phyloP scores from a whole-genome alignment of 306 rosid species.

The Dalbergia cultrata region DNA sequence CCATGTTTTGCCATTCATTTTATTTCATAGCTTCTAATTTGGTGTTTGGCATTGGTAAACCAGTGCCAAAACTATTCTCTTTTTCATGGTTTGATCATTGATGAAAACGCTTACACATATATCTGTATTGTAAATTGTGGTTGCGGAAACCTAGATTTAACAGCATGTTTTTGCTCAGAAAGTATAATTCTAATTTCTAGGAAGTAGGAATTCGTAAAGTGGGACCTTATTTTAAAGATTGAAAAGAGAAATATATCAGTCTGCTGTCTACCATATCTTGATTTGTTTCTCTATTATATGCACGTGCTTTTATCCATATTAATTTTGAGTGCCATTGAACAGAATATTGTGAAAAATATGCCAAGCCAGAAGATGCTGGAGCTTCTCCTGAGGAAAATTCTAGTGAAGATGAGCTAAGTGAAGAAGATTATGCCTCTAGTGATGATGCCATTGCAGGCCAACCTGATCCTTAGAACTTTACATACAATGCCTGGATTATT shows the following conservation, averaged over 20 bases:
- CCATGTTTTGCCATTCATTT: constrained; percentile 25
- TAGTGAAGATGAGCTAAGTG: constrained; percentile 82
- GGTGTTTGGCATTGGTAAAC: background rate
- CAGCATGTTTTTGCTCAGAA: background rate
- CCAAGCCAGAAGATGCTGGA: constrained; percentile 80
- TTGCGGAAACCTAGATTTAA: constrained; percentile 23
- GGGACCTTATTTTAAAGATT: constrained; percentile 5
- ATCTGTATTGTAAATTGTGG: background rate
- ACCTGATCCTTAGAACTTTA: constrained; percentile 69
- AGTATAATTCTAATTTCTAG: background rate
- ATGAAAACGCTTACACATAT: constrained; percentile 16
- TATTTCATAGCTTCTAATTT: constrained; percentile 30
- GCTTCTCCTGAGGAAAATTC: constrained; percentile 65
- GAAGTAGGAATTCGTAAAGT: background rate
- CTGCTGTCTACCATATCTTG: constrained; percentile 37
- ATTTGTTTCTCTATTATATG: constrained; percentile 18
- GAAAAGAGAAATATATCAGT: background rate
- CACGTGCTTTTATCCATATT: constrained; percentile 27
- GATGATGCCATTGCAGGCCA: constrained; percentile 74
- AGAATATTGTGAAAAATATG: constrained; percentile 85
- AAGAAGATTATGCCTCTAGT: constrained; percentile 72
- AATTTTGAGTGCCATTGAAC: constrained; percentile 45
- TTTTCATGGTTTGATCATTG: constrained; percentile 18
- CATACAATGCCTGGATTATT: constrained; percentile 38
- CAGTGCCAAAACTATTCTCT: background rate